Percentiles rank a stretch among this genome's conserved stretches.
Conservation (phyloP, 164 flowering plant genomes). For the Euptelea pleiosperma region DNA sequence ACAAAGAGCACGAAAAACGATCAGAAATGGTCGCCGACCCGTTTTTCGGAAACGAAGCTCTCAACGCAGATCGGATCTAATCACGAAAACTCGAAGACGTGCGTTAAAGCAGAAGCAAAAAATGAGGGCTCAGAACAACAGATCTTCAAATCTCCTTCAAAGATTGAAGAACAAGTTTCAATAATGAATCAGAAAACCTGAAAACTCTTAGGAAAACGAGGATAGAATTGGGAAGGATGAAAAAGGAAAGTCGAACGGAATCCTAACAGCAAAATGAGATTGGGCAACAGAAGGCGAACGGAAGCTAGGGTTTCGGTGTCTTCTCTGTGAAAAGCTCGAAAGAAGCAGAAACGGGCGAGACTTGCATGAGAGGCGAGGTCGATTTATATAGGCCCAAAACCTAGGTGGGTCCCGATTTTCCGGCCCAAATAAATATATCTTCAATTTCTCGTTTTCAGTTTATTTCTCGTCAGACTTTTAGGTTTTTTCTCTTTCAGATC, state of each 20-base stretch:
- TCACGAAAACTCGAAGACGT: neutral
- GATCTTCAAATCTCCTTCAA: too few species aligned
- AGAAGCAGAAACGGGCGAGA: conserved; percentile 33
- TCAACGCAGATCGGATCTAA: too few species aligned
- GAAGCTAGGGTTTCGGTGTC: neutral
- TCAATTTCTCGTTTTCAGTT: neutral
- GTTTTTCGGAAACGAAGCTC: neutral
- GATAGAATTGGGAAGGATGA: too few species aligned
- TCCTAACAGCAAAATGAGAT: conserved; percentile 12
- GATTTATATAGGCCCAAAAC: conserved; percentile 48
- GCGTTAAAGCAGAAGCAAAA: neutral
- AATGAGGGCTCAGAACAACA: neutral
- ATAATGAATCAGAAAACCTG: too few species aligned
- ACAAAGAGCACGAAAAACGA: neutral
- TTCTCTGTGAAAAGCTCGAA: neutral
- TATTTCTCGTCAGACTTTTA: neutral
- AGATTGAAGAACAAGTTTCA: too few species aligned
- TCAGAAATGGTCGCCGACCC: conserved; percentile 9
- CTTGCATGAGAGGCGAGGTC: conserved; percentile 47
- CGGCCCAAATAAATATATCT: neutral
- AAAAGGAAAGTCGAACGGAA: neutral
- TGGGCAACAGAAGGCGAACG: neutral
- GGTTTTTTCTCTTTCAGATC: too few species aligned
- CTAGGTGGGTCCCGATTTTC: conserved; percentile 14
- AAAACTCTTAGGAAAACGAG: too few species aligned